A percentile compares a stretch with the other conserved stretches of the same genome.
These are phyloP conservation scores for Ophiosphaerella herpotricha DNA, from an alignment of 2,329 filamentous ascomycete species.

Conservation along the genomic window DNA sequence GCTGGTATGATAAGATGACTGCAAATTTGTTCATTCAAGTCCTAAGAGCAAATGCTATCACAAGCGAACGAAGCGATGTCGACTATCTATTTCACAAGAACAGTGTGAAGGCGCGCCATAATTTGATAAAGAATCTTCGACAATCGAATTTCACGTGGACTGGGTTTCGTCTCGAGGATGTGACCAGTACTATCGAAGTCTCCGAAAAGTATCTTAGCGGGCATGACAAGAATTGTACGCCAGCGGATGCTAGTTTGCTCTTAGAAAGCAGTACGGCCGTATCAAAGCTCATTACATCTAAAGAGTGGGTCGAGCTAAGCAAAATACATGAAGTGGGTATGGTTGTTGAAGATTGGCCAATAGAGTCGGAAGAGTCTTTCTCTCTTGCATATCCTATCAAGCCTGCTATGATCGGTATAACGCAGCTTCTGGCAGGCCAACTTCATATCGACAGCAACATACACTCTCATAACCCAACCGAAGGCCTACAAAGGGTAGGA, in stretches of 20 bases:
- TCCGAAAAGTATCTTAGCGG: conserved; percentile 70
- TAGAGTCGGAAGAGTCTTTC: conserved; percentile 66
- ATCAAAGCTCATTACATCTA: conserved; percentile 61
- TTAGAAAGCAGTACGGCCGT: conserved; percentile 69
- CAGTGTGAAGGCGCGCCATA: conserved; percentile 68
- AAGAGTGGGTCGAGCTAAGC: conserved; percentile 69
- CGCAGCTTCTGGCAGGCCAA: conserved; percentile 62
- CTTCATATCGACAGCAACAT: conserved; percentile 54
- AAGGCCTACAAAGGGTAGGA: conserved; percentile 34
- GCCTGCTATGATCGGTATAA: conserved; percentile 61
- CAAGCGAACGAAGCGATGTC: conserved; percentile 78
- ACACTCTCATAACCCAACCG: conserved; percentile 26
- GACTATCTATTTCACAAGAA: conserved; percentile 88
- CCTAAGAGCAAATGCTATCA: conserved; percentile 83
- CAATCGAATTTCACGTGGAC: conserved; percentile 87
- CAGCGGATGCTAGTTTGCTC: conserved; percentile 66
- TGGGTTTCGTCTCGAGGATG: conserved; percentile 69
- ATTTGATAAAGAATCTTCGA: conserved; percentile 76
- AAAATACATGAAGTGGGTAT: conserved; percentile 77
- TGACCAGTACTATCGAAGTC: conserved; percentile 67
- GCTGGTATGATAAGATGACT: conserved; percentile 80
- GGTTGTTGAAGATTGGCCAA: conserved; percentile 70
- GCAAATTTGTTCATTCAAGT: conserved; percentile 85
- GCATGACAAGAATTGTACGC: conserved; percentile 61
- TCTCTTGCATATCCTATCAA: conserved; percentile 59